A percentile compares a stretch with the other conserved stretches of the same genome.
Evolutionary conservation across 163 green algal species (phyloP).

Genomic region (Chlamydomonas reinhardtii): DNA sequence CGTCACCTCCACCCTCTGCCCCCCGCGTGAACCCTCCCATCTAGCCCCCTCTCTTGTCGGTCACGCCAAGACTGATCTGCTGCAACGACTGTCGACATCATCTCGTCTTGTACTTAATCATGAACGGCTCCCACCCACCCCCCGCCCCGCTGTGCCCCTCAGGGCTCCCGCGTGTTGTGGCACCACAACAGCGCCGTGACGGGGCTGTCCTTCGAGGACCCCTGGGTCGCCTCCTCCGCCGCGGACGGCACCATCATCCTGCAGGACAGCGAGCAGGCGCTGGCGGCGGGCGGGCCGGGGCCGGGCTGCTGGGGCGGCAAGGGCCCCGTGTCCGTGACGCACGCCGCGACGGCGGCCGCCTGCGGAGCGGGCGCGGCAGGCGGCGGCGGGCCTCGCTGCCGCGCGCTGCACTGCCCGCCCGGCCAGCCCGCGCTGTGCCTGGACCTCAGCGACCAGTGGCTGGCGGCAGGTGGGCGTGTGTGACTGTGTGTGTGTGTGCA

Average conservation of each 20-base stretch:
- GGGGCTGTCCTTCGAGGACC: constrained; percentile 67
- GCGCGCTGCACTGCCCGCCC: constrained; percentile 40
- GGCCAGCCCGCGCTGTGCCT: constrained; percentile 54
- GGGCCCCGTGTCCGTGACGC: not conserved
- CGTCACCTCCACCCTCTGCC: too few species aligned
- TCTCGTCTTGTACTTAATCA: too few species aligned
- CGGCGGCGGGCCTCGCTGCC: not conserved
- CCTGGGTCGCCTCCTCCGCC: constrained; percentile 60
- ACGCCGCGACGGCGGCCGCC: not conserved
- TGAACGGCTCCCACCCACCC: too few species aligned
- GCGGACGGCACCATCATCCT: constrained; percentile 55
- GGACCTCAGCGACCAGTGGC: constrained; percentile 63
- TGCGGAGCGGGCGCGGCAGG: not conserved
- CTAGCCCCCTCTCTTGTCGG: too few species aligned
- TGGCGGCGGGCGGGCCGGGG: not conserved
- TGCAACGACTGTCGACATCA: too few species aligned
- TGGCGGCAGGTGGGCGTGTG: constrained; percentile 63
- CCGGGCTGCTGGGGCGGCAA: too few species aligned
- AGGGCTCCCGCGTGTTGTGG: constrained; percentile 58
- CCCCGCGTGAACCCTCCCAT: too few species aligned
- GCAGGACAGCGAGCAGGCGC: constrained; percentile 23
- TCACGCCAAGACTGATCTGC: too few species aligned
- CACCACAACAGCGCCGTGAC: constrained; percentile 64
- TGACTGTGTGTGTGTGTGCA: too few species aligned
- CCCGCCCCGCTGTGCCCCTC: not conserved